Conservation (phyloP, 108 stramenopile genomes). For the Skeletonema potamos region DNA sequence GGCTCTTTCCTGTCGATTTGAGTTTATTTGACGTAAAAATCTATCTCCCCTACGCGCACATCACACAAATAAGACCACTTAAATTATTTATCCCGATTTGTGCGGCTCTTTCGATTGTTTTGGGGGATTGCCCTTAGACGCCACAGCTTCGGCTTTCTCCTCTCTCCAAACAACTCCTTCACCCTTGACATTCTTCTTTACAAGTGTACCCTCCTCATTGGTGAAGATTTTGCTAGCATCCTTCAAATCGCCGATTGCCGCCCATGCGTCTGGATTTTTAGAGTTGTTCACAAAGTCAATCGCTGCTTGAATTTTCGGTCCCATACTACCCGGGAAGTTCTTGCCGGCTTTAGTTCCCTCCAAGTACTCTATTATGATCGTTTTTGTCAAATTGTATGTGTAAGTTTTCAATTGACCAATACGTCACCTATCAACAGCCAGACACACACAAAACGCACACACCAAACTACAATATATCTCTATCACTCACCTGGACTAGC, state of each 20-base stretch:
- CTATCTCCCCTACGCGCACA: too few relatives aligned
- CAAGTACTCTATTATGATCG: constrained; percentile 50
- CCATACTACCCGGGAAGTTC: constrained; percentile 68
- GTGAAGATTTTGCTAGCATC: constrained; percentile 68
- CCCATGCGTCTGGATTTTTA: constrained; percentile 56
- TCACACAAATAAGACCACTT: too few relatives aligned
- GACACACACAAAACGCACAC: not conserved
- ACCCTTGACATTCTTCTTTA: constrained; percentile 51
- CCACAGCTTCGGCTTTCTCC: not conserved
- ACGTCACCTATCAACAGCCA: too few relatives aligned
- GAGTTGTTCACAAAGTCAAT: constrained; percentile 71
- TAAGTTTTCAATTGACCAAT: too few relatives aligned
- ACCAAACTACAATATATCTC: not conserved
- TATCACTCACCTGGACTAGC: constrained; percentile 48
- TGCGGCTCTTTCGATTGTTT: constrained; percentile 66
- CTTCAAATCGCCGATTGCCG: constrained; percentile 80
- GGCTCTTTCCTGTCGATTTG: too few relatives aligned
- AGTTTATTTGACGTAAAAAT: too few relatives aligned
- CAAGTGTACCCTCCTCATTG: constrained; percentile 69
- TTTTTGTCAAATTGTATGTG: not conserved
- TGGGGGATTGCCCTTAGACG: constrained; percentile 3
- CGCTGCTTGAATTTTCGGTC: constrained; percentile 79
- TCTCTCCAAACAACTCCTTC: constrained; percentile 70
- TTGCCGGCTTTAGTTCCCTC: constrained; percentile 59
- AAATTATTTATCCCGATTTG: constrained; percentile 47